These are phyloP conservation scores for Saccharomycopsis sp. DNA, from an alignment of 805 yeast species.

Conservation along the genomic window DNA sequence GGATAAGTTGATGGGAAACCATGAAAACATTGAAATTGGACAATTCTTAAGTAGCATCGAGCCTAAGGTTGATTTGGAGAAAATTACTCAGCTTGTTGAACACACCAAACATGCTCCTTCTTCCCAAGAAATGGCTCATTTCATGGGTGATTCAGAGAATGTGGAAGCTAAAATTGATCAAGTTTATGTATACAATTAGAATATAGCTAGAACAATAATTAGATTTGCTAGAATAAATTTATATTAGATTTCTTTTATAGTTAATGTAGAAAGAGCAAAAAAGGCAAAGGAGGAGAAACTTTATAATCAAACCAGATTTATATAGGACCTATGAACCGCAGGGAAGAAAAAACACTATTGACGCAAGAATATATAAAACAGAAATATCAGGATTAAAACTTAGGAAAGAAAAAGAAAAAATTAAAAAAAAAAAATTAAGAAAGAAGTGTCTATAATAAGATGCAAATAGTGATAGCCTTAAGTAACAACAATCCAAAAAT, in stretches of 20 bases:
- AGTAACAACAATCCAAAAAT: conserved; percentile 3
- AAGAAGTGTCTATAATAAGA: conserved; percentile 1
- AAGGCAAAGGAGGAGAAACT: conserved; percentile 1
- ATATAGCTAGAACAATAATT: background rate
- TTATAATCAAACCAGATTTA: background rate
- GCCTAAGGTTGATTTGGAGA: conserved; percentile 33
- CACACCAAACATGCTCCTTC: conserved; percentile 43
- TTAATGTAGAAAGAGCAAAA: background rate
- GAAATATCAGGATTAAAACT: background rate
- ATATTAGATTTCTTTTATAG: background rate
- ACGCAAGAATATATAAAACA: too few species aligned
- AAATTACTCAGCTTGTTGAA: conserved; percentile 43
- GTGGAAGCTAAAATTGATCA: conserved; percentile 1
- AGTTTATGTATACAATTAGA: conserved; percentile 6
- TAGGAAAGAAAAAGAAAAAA: background rate
- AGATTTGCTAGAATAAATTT: background rate
- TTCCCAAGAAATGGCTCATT: conserved; percentile 14
- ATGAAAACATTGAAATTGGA: conserved; percentile 84
- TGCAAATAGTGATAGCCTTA: conserved; percentile 3
- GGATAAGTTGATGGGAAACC: conserved; percentile 62
- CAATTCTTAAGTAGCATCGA: conserved; percentile 44
- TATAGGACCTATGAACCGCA: background rate
- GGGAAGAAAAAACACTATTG: too few species aligned
- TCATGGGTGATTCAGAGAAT: background rate
- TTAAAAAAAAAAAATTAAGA: background rate